Evolutionary conservation across 2,329 filamentous ascomycete genomes (phyloP).

Genomic region (Gliomastix tumulicola): DNA sequence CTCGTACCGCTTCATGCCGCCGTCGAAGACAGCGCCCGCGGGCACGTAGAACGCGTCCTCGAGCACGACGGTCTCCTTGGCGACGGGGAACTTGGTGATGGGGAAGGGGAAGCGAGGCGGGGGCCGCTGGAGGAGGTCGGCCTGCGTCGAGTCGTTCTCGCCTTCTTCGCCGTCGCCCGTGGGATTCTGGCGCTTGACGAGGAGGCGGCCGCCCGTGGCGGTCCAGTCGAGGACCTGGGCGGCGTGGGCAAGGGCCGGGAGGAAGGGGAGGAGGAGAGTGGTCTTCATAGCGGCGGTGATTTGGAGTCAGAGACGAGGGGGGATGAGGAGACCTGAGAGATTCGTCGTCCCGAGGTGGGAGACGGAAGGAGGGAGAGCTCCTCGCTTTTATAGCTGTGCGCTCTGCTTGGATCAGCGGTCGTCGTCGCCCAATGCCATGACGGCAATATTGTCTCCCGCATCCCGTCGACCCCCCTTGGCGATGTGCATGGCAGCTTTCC

Average conservation of each 20-base stretch:
- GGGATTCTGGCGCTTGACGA: conserved; percentile 12
- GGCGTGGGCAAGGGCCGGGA: conserved; percentile 10
- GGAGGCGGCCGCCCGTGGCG: conserved; percentile 6
- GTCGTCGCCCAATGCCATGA: too few relatives aligned
- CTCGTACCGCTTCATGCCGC: conserved; percentile 28
- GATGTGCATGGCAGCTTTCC: too few relatives aligned
- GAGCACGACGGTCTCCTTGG: conserved; percentile 17
- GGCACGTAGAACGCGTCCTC: conserved; percentile 20
- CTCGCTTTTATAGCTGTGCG: too few relatives aligned
- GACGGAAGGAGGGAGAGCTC: too few relatives aligned
- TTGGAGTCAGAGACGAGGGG: too few relatives aligned
- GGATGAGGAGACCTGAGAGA: too few relatives aligned
- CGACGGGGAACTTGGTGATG: conserved; percentile 17
- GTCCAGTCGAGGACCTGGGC: conserved; percentile 8
- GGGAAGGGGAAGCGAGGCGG: conserved; percentile 19
- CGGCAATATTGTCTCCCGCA: too few relatives aligned
- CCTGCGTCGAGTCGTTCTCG: conserved; percentile 14
- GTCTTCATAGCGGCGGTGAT: conserved; percentile 12
- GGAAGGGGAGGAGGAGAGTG: conserved; percentile 9
- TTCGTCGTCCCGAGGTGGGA: too few relatives aligned
- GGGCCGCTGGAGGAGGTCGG: conserved; percentile 15
- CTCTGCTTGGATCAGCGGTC: too few relatives aligned
- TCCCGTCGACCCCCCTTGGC: too few relatives aligned
- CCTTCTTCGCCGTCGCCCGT: conserved; percentile 15
- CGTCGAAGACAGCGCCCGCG: conserved; percentile 22